These are phyloP conservation scores for Chara braunii DNA, from an alignment of 139 green algal species.

Conservation along the genomic window DNA sequence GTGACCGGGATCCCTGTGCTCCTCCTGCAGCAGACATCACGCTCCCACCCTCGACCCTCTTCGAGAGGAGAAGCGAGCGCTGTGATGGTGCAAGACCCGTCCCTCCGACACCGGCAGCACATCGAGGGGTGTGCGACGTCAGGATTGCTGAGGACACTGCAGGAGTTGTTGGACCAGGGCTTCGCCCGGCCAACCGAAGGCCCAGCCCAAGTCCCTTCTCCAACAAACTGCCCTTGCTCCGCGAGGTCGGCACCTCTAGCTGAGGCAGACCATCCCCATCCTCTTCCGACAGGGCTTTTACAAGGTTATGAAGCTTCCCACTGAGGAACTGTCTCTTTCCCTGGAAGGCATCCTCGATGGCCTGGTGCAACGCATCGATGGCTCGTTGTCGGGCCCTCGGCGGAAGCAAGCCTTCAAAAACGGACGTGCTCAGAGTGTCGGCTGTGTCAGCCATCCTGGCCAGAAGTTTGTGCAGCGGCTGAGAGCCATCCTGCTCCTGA, in stretches of 20 bases:
- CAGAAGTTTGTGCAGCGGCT: constrained; percentile 1
- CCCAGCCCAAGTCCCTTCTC: too few relatives aligned
- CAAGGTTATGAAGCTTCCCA: constrained; percentile 26
- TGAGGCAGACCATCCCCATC: not conserved
- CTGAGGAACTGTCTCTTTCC: constrained; percentile 17
- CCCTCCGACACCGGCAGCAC: not conserved
- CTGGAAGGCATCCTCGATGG: constrained; percentile 7
- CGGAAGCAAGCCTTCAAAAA: not conserved
- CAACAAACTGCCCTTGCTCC: not conserved
- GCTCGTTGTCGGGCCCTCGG: constrained; percentile 3
- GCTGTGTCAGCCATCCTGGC: not conserved
- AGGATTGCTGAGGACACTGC: too few relatives aligned
- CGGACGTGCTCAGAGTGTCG: not conserved
- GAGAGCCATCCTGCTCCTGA: constrained; percentile 6
- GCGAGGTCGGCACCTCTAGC: not conserved
- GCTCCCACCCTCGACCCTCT: not conserved
- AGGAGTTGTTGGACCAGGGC: too few relatives aligned
- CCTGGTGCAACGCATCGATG: not conserved
- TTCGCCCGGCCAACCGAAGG: too few relatives aligned
- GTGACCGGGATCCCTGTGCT: too few relatives aligned
- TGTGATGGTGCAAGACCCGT: not conserved
- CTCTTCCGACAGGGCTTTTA: constrained; percentile 25
- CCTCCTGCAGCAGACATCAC: too few relatives aligned
- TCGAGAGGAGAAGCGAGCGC: not conserved
- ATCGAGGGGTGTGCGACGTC: not conserved